Evolutionary conservation across 2,329 filamentous ascomycete genomes (phyloP), one percentile per base, ranked within the genome.

Genomic region (Penicillium sp.): DNA sequence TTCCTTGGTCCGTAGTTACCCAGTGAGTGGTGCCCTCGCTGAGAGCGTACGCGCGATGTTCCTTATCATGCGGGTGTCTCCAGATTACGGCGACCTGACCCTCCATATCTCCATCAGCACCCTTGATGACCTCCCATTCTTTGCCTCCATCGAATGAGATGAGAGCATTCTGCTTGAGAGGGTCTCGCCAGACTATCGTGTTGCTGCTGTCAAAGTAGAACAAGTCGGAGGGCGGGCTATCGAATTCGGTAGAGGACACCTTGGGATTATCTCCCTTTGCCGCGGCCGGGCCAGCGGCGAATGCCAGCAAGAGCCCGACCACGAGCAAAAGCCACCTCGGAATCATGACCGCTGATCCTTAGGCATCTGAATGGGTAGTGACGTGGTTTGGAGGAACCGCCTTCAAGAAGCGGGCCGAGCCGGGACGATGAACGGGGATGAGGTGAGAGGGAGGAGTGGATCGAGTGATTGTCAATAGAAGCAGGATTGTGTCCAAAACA

Each of bases 191-290:
- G 42, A 97, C 74, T 53, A 95, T 79, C 47, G 88, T 83, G 70
- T 96, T 87, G 60, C 89, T 92, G 70, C 93, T 89, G 66, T 94
- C 87, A 68, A 99, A 97, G 75, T 96, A 99, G 74, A 88, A 88
- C 60, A 96, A 77, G 68, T 85, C 85, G 49, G 75, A 69, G 0
- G 90, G 89, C 49, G 79, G 73, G 64, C 85, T 79, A 42, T 87
- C 77, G 74, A 96, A 89, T 43, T 81, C 73, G 48, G 78, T 88
- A 53, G 79, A 75, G 56, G 81, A 78, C 64, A 96, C 80, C 51
- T 79, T 79, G 23, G 92, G 92, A 45, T 79, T 78, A 65, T 85
- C 81, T 38, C 62, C 62, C 58, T 81, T 77, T 70, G 86, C 87
- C 50, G 84, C 74, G 52, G 60, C 59, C 53, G 61, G 69, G 63